Percentiles rank a stretch among this genome's conserved stretches.
Conservation (phyloP, 2,329 filamentous ascomycete species). For the Raffaelea ambrosiae region DNA sequence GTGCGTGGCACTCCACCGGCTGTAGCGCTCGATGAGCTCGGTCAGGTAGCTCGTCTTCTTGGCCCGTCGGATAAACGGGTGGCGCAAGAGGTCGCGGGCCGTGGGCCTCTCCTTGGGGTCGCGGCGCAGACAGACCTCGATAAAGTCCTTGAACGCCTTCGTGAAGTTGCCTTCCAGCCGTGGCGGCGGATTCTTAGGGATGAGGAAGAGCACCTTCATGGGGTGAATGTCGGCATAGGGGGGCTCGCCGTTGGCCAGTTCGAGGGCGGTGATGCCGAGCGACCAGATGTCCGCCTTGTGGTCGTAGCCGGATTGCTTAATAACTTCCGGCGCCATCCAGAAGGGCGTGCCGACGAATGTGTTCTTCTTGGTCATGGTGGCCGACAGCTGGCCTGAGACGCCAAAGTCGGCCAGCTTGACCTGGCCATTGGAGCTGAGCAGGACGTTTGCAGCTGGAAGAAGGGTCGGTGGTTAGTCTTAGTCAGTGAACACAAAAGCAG, state of each 20-base stretch:
- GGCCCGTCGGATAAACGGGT: slow-evolving; percentile 81
- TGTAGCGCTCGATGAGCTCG: slow-evolving; percentile 86
- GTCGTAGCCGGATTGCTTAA: slow-evolving; percentile 96
- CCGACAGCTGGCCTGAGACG: slow-evolving; percentile 89
- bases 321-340: slow-evolving; percentile 99
- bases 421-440: slow-evolving; percentile 83
- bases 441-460: slow-evolving; percentile 81
- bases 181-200: slow-evolving; percentile 88
- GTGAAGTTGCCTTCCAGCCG: slow-evolving; percentile 73
- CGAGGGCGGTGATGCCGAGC: slow-evolving; percentile 85
- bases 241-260: slow-evolving; percentile 84
- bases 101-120: slow-evolving; percentile 84
- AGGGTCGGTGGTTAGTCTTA: not conserved
- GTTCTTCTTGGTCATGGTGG: slow-evolving; percentile 99
- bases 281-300: slow-evolving; percentile 99
- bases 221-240: slow-evolving; percentile 95
- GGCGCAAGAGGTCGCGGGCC: slow-evolving; percentile 77
- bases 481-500: not conserved
- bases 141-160: slow-evolving; percentile 75
- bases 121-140: slow-evolving; percentile 75
- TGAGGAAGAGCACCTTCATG: slow-evolving; percentile 96
- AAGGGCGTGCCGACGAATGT: slow-evolving; percentile 97
- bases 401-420: slow-evolving; percentile 97
- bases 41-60: slow-evolving; percentile 97
- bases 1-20: slow-evolving; percentile 76